Evolutionary conservation across 257 asterid genomes (phyloP).

Genomic region (Perilla frutescens): DNA sequence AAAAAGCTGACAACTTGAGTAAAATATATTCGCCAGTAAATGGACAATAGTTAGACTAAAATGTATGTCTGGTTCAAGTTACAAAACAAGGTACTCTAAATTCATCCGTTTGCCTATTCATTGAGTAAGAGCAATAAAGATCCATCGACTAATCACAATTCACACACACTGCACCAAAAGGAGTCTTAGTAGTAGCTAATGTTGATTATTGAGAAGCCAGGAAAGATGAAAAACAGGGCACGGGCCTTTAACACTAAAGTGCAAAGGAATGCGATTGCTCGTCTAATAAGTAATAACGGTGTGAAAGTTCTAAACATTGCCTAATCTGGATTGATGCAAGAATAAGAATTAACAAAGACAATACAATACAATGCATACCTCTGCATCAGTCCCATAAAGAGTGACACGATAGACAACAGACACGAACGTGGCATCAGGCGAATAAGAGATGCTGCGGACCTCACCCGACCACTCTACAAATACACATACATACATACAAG

Average conservation of each 20-base stretch:
- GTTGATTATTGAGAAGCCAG: background rate
- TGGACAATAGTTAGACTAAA: too few relatives aligned
- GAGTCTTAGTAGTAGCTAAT: background rate
- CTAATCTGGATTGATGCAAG: background rate
- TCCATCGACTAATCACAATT: too few relatives aligned
- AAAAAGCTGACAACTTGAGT: background rate
- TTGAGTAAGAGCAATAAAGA: background rate
- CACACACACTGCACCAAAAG: conserved; percentile 13
- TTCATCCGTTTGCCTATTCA: background rate
- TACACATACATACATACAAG: too few relatives aligned
- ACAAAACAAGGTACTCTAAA: background rate
- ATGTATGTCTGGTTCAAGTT: background rate
- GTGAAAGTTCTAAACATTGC: background rate
- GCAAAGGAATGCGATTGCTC: too few relatives aligned
- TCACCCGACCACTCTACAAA: conserved; percentile 92
- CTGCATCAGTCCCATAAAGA: conserved; percentile 90
- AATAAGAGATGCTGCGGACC: conserved; percentile 75
- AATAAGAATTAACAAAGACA: background rate
- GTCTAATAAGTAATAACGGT: background rate
- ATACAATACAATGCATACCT: conserved; percentile 49
- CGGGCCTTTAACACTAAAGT: background rate
- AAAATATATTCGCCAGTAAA: too few relatives aligned
- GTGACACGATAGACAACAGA: conserved; percentile 87
- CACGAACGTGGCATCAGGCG: conserved; percentile 74
- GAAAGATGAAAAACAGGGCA: background rate